Evolutionary conservation across 129 eudicot genomes (phyloP), one percentile per base, ranked within the genome.

Genomic region (Heracleum sosnowskyi): DNA sequence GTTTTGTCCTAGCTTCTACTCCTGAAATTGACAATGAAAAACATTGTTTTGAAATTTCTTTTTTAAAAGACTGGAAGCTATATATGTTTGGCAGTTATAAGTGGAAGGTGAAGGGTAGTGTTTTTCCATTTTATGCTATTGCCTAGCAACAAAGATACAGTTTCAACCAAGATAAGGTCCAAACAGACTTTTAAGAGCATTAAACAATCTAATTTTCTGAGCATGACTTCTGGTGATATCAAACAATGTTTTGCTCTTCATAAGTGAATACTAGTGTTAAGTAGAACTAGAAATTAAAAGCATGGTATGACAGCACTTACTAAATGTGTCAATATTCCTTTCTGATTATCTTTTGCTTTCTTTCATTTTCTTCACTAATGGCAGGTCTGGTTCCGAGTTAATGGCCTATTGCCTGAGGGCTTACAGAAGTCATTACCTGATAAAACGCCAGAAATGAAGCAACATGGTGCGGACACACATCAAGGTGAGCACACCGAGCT

Each of bases 371-470:
- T 74, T 28, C 6, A 8, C 74, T 34, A 36, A 69, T 20, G 45
- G 84, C 92, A 95, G 98, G 94, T 95, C 20, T 95, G 97, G 97
- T 95, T 95, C 90, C 97, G 92, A 85, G 96, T 91, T 84, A 92
- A 95, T 80, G 91, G 80, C 74, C 87, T 88, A 24, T 84, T 95
- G 79, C 92, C 98, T 35, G 94, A 88, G 60, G 97, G 82, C 36
- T 49, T 81, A 51, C 98, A 95, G 82, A 95, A 91, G 89, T 91
- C 98, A 3, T 86, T 95, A 72, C 98, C 98, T 49, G 98, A 95
- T 74, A 89, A 87, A 76, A 91, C 97, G 57, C 98, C 96, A 4
- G 94, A 91, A 72, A 88, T 88, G 97, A 86, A 76, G 29, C 92
- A 87, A 81, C 73, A 79, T 68, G 80, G 55, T 73, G 33, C 74